Evolutionary conservation across 2,329 filamentous ascomycete genomes (phyloP).

Genomic region (Tympanopsis confertula): DNA sequence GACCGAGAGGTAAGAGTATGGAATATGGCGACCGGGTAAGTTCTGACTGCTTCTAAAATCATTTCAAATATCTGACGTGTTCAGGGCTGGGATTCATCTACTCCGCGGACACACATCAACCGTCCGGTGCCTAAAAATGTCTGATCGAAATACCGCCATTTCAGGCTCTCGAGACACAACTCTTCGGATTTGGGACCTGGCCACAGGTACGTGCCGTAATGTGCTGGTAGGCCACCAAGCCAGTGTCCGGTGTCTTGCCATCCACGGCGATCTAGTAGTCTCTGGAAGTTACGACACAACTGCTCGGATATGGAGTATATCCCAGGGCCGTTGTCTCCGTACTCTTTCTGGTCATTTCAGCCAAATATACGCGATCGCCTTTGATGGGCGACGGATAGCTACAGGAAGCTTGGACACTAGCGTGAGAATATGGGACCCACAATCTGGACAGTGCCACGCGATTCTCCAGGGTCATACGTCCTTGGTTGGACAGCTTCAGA

Average conservation of each 20-base stretch:
- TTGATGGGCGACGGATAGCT: conserved; percentile 84
- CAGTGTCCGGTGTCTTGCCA: conserved; percentile 87
- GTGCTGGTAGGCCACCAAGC: conserved; percentile 91
- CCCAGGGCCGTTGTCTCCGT: conserved; percentile 80
- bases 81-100: conserved; percentile 64
- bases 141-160: conserved; percentile 83
- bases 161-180: conserved; percentile 94
- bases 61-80: background rate
- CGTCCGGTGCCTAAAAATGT: conserved; percentile 95
- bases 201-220: conserved; percentile 76
- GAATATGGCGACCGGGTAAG: conserved; percentile 86
- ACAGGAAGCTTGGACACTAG: conserved; percentile 95
- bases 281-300: conserved; percentile 97
- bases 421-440: conserved; percentile 78
- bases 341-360: conserved; percentile 92
- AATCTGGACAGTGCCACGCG: conserved; percentile 60
- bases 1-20: conserved; percentile 94
- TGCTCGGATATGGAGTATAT: conserved; percentile 95
- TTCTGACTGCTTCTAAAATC: conserved; percentile 3
- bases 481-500: conserved; percentile 88
- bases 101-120: conserved; percentile 92
- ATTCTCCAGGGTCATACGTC: conserved; percentile 95
- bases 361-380: conserved; percentile 97
- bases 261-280: conserved; percentile 93
- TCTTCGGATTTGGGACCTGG: conserved; percentile 87